phyloP scores from a whole-genome alignment of 495 filamentous ascomycete species.

The Friedmanniomyces simplex region DNA sequence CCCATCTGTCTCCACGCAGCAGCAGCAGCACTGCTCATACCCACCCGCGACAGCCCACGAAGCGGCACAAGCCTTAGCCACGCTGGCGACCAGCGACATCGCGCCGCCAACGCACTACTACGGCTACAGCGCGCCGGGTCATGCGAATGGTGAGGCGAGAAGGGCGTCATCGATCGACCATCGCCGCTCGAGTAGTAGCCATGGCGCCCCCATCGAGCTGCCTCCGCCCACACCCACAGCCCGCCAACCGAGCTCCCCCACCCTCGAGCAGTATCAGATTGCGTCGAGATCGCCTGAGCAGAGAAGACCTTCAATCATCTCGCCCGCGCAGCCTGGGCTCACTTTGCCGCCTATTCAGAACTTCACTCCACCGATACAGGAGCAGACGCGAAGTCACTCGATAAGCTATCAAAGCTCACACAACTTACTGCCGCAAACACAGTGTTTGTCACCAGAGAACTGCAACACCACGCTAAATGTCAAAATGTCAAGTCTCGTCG shows the following conservation, averaged over 20 bases:
- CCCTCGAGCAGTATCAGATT: constrained; percentile 32
- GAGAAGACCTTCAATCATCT: constrained; percentile 23
- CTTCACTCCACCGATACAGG: not conserved
- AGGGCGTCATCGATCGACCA: not conserved
- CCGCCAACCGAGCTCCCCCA: constrained; percentile 26
- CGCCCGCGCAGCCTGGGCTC: constrained; percentile 16
- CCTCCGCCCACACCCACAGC: constrained; percentile 19
- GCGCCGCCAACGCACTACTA: constrained; percentile 9
- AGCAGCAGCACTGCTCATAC: constrained; percentile 1
- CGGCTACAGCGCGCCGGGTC: not conserved
- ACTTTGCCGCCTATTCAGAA: constrained; percentile 29
- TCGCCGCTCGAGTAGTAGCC: constrained; percentile 20
- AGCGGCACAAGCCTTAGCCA: constrained; percentile 28
- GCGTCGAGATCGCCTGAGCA: constrained; percentile 31
- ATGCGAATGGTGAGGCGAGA: not conserved
- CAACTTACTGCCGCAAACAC: not conserved
- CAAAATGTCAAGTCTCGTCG: not conserved
- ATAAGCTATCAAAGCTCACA: too few species aligned
- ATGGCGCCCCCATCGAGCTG: constrained; percentile 25
- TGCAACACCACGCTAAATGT: not conserved
- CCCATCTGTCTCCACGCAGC: not conserved
- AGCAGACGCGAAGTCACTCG: constrained; percentile 1
- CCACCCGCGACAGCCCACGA: constrained; percentile 21
- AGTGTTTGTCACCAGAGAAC: not conserved
- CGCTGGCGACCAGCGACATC: constrained; percentile 18